A percentile compares a stretch with the other conserved stretches of the same genome.
phyloP scores from a whole-genome alignment of 768 basidiomycete species.

The Fistulinella prunicolor region DNA sequence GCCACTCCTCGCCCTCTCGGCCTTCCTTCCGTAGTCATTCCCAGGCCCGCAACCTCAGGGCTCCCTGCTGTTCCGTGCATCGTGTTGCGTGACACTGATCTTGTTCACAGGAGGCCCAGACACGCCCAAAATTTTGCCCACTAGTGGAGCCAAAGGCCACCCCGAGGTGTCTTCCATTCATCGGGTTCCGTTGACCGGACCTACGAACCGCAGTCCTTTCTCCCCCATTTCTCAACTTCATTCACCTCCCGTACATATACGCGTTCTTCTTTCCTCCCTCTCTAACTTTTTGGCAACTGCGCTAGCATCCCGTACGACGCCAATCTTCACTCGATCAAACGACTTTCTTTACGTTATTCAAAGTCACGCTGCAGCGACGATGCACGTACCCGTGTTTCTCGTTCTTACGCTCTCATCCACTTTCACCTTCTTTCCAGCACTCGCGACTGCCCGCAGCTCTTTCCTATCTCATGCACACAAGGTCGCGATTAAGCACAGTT shows the following conservation, averaged over 20 bases:
- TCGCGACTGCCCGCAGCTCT: constrained; percentile 22
- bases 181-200: constrained; percentile 25
- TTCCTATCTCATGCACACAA: constrained; percentile 49
- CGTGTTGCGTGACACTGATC: constrained; percentile 8
- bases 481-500: constrained; percentile 55
- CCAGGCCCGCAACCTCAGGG: background rate
- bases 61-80: constrained; percentile 6
- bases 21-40: too few relatives aligned
- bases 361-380: constrained; percentile 11
- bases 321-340: constrained; percentile 1
- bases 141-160: constrained; percentile 14
- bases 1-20: background rate
- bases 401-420: constrained; percentile 31
- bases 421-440: constrained; percentile 24
- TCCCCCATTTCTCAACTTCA: constrained; percentile 17
- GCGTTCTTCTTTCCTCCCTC: background rate
- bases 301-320: background rate
- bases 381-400: constrained; percentile 30
- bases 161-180: constrained; percentile 14
- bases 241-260: background rate
- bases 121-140: constrained; percentile 4
- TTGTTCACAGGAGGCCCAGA: constrained; percentile 5
- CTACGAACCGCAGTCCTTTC: constrained; percentile 3
- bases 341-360: background rate
- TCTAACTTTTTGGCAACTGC: background rate